Conservation (phyloP, 108 stramenopile species). For the Skeletonema grethae region DNA sequence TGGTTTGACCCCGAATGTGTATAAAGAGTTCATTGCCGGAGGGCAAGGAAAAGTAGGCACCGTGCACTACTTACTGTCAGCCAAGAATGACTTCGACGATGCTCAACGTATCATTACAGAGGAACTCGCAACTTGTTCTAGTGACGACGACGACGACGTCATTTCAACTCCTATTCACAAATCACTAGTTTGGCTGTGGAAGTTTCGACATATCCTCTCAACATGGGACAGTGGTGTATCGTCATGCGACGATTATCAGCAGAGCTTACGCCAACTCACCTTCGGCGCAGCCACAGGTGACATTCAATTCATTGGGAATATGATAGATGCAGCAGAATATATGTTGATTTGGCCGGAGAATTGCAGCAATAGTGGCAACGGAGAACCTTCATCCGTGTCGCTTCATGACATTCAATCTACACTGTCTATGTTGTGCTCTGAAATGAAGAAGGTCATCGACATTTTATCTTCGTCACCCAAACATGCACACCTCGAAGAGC, state of each 20-base stretch:
- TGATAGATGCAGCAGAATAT: constrained; percentile 53
- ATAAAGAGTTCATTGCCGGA: constrained; percentile 26
- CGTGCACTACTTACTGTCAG: constrained; percentile 48
- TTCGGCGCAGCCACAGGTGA: constrained; percentile 38
- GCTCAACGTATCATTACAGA: constrained; percentile 43
- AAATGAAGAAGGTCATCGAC: constrained; percentile 25
- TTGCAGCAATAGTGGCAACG: not conserved
- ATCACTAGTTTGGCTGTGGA: constrained; percentile 58
- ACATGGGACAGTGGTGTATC: constrained; percentile 25
- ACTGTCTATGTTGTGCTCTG: constrained; percentile 48
- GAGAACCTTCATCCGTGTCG: not conserved
- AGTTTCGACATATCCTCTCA: constrained; percentile 50
- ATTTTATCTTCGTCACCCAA: constrained; percentile 17
- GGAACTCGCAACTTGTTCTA: constrained; percentile 7
- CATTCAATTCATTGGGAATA: constrained; percentile 26
- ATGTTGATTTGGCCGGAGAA: constrained; percentile 59
- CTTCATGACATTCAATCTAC: constrained; percentile 43
- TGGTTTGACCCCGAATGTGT: not conserved
- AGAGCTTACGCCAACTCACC: constrained; percentile 39
- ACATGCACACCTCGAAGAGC: constrained; percentile 21
- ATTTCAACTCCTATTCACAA: constrained; percentile 45
- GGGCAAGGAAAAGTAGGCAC: constrained; percentile 34
- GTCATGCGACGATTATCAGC: constrained; percentile 25
- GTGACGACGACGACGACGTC: constrained; percentile 14
- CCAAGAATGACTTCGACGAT: constrained; percentile 45